These are phyloP conservation scores for Phyllosticta citrichinensis DNA, from an alignment of 2,329 filamentous ascomycete species.

Conservation along the genomic window DNA sequence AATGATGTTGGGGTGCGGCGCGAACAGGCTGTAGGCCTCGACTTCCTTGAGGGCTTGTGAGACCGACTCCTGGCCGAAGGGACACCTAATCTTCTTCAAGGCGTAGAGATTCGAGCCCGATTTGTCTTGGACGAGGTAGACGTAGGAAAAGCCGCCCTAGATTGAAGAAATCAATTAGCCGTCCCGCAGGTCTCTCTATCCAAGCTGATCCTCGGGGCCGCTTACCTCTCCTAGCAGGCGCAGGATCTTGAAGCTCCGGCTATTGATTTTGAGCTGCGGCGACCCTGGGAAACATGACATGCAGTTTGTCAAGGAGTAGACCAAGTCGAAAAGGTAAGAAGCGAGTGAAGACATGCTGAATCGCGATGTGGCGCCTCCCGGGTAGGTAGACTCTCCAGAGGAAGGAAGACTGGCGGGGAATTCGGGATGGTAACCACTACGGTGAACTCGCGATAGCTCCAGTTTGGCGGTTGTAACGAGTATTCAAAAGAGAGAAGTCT, in stretches of 20 bases:
- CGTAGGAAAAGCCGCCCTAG: slow-evolving; percentile 94
- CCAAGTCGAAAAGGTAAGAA: slow-evolving; percentile 68
- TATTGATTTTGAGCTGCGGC: slow-evolving; percentile 91
- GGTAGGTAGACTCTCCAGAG: slow-evolving; percentile 4
- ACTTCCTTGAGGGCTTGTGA: slow-evolving; percentile 93
- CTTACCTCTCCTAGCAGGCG: slow-evolving; percentile 82
- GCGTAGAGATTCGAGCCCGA: slow-evolving; percentile 75
- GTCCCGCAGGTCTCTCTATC: not conserved
- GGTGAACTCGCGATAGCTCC: slow-evolving; percentile 2
- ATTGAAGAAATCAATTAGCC: slow-evolving; percentile 1
- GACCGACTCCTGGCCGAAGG: slow-evolving; percentile 93
- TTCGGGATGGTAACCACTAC: slow-evolving; percentile 10
- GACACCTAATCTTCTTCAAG: slow-evolving; percentile 97
- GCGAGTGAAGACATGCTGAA: slow-evolving; percentile 18
- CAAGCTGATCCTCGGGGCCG: not conserved
- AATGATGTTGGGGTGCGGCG: slow-evolving; percentile 75
- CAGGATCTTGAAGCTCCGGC: slow-evolving; percentile 88
- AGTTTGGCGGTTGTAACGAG: not conserved
- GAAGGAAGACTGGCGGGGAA: slow-evolving; percentile 5
- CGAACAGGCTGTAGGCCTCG: slow-evolving; percentile 88
- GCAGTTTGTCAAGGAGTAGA: slow-evolving; percentile 90
- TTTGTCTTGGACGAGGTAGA: slow-evolving; percentile 95
- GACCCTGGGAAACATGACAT: slow-evolving; percentile 93
- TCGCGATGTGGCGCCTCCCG: slow-evolving; percentile 1
- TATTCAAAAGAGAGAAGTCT: not conserved